Evolutionary conservation across 2,329 filamentous ascomycete species (phyloP), one percentile per base, ranked within the genome.

Genomic region (Pyrenochaeta sp.): DNA sequence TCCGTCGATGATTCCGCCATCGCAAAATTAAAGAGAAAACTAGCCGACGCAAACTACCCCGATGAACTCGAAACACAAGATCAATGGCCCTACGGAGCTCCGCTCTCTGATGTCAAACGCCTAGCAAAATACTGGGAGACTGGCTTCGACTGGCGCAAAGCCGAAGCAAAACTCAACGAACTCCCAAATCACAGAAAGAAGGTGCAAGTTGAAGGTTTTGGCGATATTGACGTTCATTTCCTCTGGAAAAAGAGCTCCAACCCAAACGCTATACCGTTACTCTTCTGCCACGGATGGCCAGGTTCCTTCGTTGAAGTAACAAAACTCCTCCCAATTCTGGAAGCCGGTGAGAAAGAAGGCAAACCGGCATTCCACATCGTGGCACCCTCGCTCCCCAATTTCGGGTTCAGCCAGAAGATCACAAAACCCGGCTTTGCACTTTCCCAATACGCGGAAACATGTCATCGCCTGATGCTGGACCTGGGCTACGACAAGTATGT

Each of bases 251-350:
- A 67, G 38, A 83, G 79, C 54, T 60, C 68, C 2, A 72, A 72
- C 2, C 54, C 75, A 1, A 73, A 74, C 14, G 83, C 83, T 2
- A 81, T 89, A 28, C 86, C 87, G 0, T 61, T 89, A 20, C 64
- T 89, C 1, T 88, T 89, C 62, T 75, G 77, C n/a, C 86, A 89
- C 61, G 85, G 85, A 10, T 88, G 83, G 82, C 87, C 87, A 0
- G 87, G 87, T 1, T 85, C 81, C 51, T 89, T 88, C 61, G 63
- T 87, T 32, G 86, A 90, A 68, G 84, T 83, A 2, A 69, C 73
- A 14, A 88, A 87, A 59, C 71, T 89, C 31, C 72, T 90, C 0
- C 65, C 71, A 1, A 53, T 77, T 2, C 65, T 83, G 7, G 40
- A 49, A 31, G 32, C 52, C 5, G 53, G 54, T 10, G 61, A 65